Evolutionary conservation across 331 rosid genomes (phyloP).

Genomic region (Quercus lobata): DNA sequence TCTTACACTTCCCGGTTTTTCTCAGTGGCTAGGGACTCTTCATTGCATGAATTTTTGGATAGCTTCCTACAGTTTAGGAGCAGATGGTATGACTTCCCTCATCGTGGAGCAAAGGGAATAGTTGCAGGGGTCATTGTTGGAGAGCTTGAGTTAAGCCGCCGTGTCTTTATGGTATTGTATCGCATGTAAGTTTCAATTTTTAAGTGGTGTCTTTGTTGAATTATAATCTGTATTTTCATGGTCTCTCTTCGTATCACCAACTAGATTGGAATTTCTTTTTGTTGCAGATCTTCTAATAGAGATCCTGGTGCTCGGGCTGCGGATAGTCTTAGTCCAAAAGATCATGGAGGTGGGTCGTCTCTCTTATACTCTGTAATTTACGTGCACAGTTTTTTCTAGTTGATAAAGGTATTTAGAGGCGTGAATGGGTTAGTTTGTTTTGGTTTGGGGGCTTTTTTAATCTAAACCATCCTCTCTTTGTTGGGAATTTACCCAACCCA

Average conservation of each 20-base stretch:
- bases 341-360: conserved; percentile 73
- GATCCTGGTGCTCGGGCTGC: conserved; percentile 80
- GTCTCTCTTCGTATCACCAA: not conserved
- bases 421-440: no score
- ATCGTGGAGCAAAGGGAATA: conserved; percentile 67
- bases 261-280: not conserved
- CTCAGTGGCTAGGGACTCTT: conserved; percentile 77
- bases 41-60: conserved; percentile 85
- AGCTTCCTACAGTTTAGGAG: conserved; percentile 85
- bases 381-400: not conserved
- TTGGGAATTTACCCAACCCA: no score
- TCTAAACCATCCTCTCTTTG: no score
- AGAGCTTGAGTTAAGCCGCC: conserved; percentile 77
- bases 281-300: conserved; percentile 79
- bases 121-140: conserved; percentile 95
- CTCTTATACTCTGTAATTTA: conserved; percentile 14
- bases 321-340: conserved; percentile 67
- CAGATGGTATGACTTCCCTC: conserved; percentile 95
- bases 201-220: conserved; percentile 4
- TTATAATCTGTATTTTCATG: not conserved
- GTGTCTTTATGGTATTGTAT: conserved; percentile 84
- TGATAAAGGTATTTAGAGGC: not conserved
- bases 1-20: not conserved
- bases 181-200: conserved; percentile 68
- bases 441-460: no score